Percentiles rank a stretch among this genome's conserved stretches.
Evolutionary conservation across 352 stramenopile species (phyloP).

Genomic region (Globisporangium radiosum): DNA sequence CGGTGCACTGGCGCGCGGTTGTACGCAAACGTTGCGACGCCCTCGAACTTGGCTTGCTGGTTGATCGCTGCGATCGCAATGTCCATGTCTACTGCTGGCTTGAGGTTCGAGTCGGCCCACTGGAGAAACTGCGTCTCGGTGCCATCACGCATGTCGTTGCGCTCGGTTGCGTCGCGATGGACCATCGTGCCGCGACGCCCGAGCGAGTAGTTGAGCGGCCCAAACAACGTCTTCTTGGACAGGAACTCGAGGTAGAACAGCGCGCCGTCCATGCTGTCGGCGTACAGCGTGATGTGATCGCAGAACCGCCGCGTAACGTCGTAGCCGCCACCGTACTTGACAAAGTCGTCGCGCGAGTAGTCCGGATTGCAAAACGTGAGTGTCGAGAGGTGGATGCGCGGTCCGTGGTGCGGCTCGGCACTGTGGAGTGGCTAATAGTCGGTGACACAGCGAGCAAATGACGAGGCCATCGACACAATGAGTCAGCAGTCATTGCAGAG

Average conservation of each 20-base stretch:
- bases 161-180: conserved; percentile 22
- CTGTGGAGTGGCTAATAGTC: conserved; percentile 6
- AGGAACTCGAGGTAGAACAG: conserved; percentile 35
- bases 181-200: conserved; percentile 31
- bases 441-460: too few relatives aligned
- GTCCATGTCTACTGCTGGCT: conserved; percentile 36
- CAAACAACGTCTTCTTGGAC: conserved; percentile 30
- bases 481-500: neutral
- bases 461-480: neutral
- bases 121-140: conserved; percentile 30
- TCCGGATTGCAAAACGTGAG: conserved; percentile 80
- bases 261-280: conserved; percentile 34
- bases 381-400: conserved; percentile 23
- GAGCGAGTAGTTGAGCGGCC: conserved; percentile 3
- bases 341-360: conserved; percentile 64
- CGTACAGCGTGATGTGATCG: conserved; percentile 66
- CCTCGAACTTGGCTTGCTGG: conserved; percentile 40
- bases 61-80: conserved; percentile 48
- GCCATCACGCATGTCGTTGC: conserved; percentile 15
- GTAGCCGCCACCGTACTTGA: conserved; percentile 47
- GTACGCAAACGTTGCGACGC: conserved; percentile 49
- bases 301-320: conserved; percentile 46
- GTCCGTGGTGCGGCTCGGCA: neutral
- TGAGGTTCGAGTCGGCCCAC: conserved; percentile 35
- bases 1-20: conserved; percentile 22